A percentile compares a stretch with the other conserved stretches of the same genome.
Evolutionary conservation across 352 stramenopile species (phyloP).

Genomic region (Aphanomyces invadans): DNA sequence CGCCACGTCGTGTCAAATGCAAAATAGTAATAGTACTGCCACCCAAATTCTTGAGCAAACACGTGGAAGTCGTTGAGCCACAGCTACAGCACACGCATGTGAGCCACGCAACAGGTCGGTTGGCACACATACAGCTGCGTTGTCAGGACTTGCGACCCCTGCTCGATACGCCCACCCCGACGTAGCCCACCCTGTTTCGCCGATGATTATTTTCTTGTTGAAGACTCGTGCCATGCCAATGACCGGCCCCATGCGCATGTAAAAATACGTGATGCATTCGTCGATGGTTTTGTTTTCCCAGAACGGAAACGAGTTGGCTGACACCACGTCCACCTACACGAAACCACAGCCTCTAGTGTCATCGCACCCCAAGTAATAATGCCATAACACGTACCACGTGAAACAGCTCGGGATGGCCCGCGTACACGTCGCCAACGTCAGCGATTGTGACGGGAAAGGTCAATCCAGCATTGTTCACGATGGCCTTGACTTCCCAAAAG

Average conservation of each 20-base stretch:
- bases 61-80: slow-evolving; percentile 58
- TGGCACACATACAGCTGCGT: slow-evolving; percentile 27
- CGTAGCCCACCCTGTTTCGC: slow-evolving; percentile 55
- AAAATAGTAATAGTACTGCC: slow-evolving; percentile 62
- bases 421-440: slow-evolving; percentile 48
- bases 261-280: slow-evolving; percentile 37
- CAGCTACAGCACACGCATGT: slow-evolving; percentile 23
- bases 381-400: slow-evolving; percentile 27
- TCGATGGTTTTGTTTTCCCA: slow-evolving; percentile 45
- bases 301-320: slow-evolving; percentile 58
- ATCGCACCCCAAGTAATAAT: background rate
- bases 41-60: slow-evolving; percentile 37
- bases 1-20: slow-evolving; percentile 54
- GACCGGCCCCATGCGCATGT: slow-evolving; percentile 37
- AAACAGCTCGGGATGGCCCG: slow-evolving; percentile 41
- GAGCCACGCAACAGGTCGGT: background rate
- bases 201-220: slow-evolving; percentile 54
- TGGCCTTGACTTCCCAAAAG: slow-evolving; percentile 45
- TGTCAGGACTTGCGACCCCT: slow-evolving; percentile 32
- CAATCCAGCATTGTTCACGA: slow-evolving; percentile 26
- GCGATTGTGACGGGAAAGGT: slow-evolving; percentile 50
- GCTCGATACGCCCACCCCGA: slow-evolving; percentile 30
- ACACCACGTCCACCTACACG: slow-evolving; percentile 41
- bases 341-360: background rate
- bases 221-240: slow-evolving; percentile 30